phyloP scores from a whole-genome alignment of 2,329 filamentous ascomycete genomes.

The Fusarium kyushuense region DNA sequence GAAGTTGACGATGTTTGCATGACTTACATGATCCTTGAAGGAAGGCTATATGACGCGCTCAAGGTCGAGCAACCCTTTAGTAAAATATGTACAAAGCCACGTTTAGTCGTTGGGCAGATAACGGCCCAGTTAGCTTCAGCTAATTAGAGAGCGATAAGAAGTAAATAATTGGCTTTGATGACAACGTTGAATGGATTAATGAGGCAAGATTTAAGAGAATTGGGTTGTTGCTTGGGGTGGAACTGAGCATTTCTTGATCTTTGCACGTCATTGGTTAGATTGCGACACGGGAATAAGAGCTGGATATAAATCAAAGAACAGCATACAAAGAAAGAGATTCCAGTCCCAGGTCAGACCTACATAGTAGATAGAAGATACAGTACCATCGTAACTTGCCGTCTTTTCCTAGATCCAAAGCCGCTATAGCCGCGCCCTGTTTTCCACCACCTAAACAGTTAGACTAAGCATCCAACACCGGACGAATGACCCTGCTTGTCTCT shows the following conservation, averaged over 20 bases:
- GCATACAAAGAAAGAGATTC: background rate
- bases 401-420: slow-evolving; percentile 20
- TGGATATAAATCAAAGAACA: background rate
- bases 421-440: slow-evolving; percentile 15
- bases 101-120: background rate
- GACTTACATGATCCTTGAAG: slow-evolving; percentile 19
- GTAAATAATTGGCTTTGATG: background rate
- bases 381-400: background rate
- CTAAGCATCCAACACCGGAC: background rate
- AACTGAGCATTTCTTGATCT: background rate
- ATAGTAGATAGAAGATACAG: background rate
- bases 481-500: slow-evolving; percentile 19
- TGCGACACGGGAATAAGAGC: background rate
- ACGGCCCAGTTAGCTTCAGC: background rate
- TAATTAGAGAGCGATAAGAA: background rate
- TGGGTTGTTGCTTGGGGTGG: slow-evolving; percentile 7
- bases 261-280: slow-evolving; percentile 6
- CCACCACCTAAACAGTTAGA: background rate
- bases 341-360: too few species aligned
- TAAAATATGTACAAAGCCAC: background rate
- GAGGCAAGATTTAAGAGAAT: slow-evolving; percentile 1
- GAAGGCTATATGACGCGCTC: background rate
- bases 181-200: background rate
- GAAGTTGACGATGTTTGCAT: background rate
- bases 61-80: background rate